Percentiles rank a stretch among this genome's conserved stretches.
Conservation (phyloP, 305 asterid genomes). For the Ajuga reptans region DNA sequence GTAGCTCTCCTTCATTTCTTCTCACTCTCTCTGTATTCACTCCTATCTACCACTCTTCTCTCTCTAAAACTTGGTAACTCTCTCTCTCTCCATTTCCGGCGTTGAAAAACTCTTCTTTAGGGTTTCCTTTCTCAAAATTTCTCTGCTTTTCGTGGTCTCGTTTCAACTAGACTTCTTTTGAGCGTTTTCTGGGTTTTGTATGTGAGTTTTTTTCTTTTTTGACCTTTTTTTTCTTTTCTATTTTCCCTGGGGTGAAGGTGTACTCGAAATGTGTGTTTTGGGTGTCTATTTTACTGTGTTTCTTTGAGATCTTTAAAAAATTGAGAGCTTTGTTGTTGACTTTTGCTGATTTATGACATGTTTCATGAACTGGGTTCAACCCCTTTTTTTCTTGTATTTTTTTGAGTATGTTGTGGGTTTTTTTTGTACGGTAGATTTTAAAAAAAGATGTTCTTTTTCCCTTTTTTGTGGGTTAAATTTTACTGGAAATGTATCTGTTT, state of each 20-base stretch:
- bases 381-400: background rate
- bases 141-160: background rate
- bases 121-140: constrained; percentile 18
- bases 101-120: constrained; percentile 14
- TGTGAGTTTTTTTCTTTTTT: background rate
- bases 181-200: constrained; percentile 3
- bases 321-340: background rate
- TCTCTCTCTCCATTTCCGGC: background rate
- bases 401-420: background rate
- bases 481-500: background rate
- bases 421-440: too few species aligned
- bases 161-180: background rate
- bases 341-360: constrained; percentile 5
- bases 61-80: constrained; percentile 11
- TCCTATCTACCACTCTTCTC: constrained; percentile 5
- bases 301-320: background rate
- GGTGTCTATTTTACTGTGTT: background rate
- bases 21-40: background rate
- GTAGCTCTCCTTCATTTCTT: background rate
- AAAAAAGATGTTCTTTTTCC: too few species aligned
- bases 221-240: background rate
- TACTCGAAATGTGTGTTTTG: background rate
- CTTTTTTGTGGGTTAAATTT: background rate
- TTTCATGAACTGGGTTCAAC: background rate
- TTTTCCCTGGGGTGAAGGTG: background rate